Base-by-base conservation (phyloP, 306 rosid genomes). In the Lagenaria siceraria region DNA sequence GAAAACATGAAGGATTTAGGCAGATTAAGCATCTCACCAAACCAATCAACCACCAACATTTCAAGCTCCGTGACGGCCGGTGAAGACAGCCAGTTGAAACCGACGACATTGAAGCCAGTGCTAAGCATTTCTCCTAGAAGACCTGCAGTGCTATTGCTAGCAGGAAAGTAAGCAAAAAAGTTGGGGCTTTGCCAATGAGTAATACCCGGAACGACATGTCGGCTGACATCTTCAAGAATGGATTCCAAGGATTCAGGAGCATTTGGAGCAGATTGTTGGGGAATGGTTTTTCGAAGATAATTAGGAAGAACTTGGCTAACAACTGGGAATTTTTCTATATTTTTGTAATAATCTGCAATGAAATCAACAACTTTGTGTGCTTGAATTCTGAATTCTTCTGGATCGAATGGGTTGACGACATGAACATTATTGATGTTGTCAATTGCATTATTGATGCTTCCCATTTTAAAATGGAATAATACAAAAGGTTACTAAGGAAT, bases 1-100 rank as follows among this genome's bases (percentile, higher is more conserved):
- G 85, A 81, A 65, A 83, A 85, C 15, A 76, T 72, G 27, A 85
- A 87, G 0, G 79, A 51, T n/a, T 81, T 70, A 0, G 90, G 88
- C 5, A 87, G 87, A 5, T 75, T 19, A 12, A 87, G 85, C 79
- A 81, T 79, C 19, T 81, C 21, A 9, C 84, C 90, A 49, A 83
- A 75, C 88, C 90, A 87, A 73, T 87, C 87, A 85, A 83, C 51
- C 42, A 85, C 87, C 1, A 83, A 29, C 40, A 51, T 53, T 77
- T 85, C 90, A 0, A 87, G 84, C 59, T 87, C 88, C 11, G 87
- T 87, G 4, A 82, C 85, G 0, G 84, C 90, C 0, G 88, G 90
- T 0, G 87, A 87, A 38, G 90, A 59, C 24, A 85, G 15, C 85
- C 88, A 87, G 24, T 63, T 87, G 80, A 85, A 81, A 1, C 87